phyloP scores from a whole-genome alignment of 805 yeast species.

The Ogataea naganishii region DNA sequence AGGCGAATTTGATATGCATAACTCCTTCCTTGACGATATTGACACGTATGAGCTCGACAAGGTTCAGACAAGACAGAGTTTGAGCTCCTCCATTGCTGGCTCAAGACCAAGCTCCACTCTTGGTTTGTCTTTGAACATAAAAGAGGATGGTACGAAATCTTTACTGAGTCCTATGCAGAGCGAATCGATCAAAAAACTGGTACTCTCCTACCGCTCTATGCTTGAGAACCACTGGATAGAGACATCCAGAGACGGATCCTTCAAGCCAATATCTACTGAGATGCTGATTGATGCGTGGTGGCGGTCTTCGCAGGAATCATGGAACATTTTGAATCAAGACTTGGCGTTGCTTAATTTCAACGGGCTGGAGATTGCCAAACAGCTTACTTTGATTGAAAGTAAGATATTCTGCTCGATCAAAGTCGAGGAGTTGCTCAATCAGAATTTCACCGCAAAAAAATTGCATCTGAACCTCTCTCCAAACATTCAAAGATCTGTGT shows the following conservation, averaged over 20 bases:
- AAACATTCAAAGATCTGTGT: constrained; percentile 49
- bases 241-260: constrained; percentile 2
- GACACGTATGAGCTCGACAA: constrained; percentile 21
- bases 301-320: constrained; percentile 41
- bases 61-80: constrained; percentile 9
- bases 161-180: constrained; percentile 29
- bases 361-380: constrained; percentile 70
- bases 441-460: constrained; percentile 52
- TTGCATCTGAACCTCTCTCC: constrained; percentile 52
- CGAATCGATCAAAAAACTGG: constrained; percentile 38
- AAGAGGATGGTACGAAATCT: constrained; percentile 13
- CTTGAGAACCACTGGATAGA: constrained; percentile 39
- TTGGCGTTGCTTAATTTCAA: constrained; percentile 49
- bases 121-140: constrained; percentile 20
- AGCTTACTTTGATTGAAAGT: constrained; percentile 65
- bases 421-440: constrained; percentile 59
- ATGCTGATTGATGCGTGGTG: constrained; percentile 38
- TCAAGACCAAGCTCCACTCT: constrained; percentile 16
- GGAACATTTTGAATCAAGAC: constrained; percentile 49
- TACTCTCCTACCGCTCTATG: constrained; percentile 43
- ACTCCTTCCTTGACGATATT: constrained; percentile 23
- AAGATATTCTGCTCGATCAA: constrained; percentile 53
- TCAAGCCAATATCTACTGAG: constrained; percentile 25
- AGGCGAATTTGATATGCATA: constrained; percentile 21
- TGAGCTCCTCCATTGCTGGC: constrained; percentile 1